Conservation (phyloP, 352 stramenopile genomes). For the Globisporangium megalacanthum region DNA sequence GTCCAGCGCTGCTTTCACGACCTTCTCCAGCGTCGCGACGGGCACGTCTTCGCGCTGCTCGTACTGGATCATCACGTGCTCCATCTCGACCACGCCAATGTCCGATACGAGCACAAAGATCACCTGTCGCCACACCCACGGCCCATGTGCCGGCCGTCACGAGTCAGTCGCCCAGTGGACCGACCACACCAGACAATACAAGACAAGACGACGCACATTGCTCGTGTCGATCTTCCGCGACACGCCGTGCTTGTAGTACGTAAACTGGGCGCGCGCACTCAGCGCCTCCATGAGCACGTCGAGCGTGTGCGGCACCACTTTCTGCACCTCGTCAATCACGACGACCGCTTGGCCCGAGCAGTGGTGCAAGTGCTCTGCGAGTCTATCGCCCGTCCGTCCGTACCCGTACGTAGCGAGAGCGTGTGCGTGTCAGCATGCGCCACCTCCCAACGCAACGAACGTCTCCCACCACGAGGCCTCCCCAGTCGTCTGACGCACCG, state of each 20-base stretch:
- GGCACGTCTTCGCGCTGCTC: constrained; percentile 64
- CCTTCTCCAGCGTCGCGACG: constrained; percentile 50
- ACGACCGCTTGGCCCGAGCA: constrained; percentile 86
- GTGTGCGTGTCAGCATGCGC: too few relatives aligned
- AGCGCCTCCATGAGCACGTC: constrained; percentile 79
- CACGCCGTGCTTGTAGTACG: constrained; percentile 73
- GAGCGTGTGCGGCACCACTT: constrained; percentile 85
- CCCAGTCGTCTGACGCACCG: constrained; percentile 24
- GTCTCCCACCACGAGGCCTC: background rate
- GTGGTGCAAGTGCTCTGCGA: constrained; percentile 73
- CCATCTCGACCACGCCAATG: constrained; percentile 81
- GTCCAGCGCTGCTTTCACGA: constrained; percentile 76
- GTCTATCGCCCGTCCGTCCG: constrained; percentile 22
- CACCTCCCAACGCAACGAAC: too few relatives aligned
- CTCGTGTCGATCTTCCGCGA: constrained; percentile 66
- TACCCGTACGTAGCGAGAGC: too few relatives aligned
- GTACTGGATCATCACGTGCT: constrained; percentile 84
- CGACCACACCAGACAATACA: background rate
- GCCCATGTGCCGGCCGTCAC: background rate
- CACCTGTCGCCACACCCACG: constrained; percentile 28
- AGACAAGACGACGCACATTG: constrained; percentile 36
- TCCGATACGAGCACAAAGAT: constrained; percentile 89
- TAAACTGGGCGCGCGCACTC: constrained; percentile 59
- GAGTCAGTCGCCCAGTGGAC: background rate
- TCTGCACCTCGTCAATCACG: constrained; percentile 91